Evolutionary conservation across 305 asterid species (phyloP), one percentile per base, ranked within the genome.

Genomic region (Caryopteris hybrid): DNA sequence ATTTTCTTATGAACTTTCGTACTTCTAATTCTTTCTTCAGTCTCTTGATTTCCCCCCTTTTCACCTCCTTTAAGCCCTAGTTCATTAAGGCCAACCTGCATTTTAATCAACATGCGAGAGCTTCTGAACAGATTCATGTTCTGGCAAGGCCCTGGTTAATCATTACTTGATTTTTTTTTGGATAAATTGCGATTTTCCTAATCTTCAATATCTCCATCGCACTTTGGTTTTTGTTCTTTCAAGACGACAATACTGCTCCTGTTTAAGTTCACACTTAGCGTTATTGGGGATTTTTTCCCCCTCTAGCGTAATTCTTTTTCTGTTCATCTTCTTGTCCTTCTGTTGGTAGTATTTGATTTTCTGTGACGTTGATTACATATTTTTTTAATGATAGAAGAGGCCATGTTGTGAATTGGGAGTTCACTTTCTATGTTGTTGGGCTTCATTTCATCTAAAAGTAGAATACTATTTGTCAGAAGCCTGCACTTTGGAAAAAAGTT

Each of bases 341-440:
- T n/a, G n/a, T n/a, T n/a, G n/a, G n/a, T n/a, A n/a, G n/a, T n/a
- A n/a, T n/a, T n/a, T n/a, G n/a, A n/a, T n/a, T n/a, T n/a, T 31
- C 36, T 31, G 36, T 50, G 61, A 50, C 34, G 53, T 55, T n/a
- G 48, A 54, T 41, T 27, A 39, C 38, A 23, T 17, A 59, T 66
- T 42, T 23, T 25, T 73, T 51, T 59, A 38, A 21, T 45, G 56
- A 58, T 39, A 25, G 63, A 45, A 48, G 31, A 46, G 52, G 57
- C 23, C 48, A 31, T 77, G 78, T 22, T 71, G 47, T 73, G 83
- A 79, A 48, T 79, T 75, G 76, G 58, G 80, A 69, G 55, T 60
- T 56, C 46, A 39, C 58, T 42, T 77, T 85, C 89, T 79, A 87
- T 91, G 97, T 76, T 85, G 72, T 42, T 75, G 68, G 70, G 74